A percentile compares a stretch with the other conserved stretches of the same genome.
Conservation (phyloP, 306 rosid genomes). For the peach (Prunus persica) region DNA sequence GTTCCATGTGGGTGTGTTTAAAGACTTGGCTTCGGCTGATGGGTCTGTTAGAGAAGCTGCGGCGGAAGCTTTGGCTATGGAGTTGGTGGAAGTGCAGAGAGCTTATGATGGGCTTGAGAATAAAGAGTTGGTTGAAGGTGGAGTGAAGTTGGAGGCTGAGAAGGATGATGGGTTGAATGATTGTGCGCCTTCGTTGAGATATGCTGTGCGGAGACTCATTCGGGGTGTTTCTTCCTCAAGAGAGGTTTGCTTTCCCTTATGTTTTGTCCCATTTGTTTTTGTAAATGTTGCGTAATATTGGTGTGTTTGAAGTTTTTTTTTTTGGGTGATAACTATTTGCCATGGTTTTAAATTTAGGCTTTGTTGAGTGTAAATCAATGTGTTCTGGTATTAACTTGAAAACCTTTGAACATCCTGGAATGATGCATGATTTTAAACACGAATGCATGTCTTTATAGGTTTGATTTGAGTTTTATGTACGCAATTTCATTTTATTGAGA, state of each 20-base stretch:
- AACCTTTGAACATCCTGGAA: background rate
- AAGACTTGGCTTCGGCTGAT: conserved; percentile 64
- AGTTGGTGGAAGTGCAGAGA: conserved; percentile 71
- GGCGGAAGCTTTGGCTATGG: conserved; percentile 57
- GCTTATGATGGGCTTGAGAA: conserved; percentile 58
- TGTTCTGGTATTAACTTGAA: background rate
- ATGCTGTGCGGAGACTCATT: conserved; percentile 82
- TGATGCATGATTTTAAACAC: background rate
- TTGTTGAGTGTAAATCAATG: background rate
- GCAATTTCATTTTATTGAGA: background rate
- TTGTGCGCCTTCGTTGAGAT: conserved; percentile 94
- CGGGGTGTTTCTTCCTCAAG: conserved; percentile 96
- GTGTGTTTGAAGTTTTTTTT: background rate
- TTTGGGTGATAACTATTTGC: background rate
- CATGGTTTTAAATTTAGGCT: background rate
- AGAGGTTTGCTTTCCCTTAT: conserved; percentile 47
- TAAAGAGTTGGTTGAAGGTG: conserved; percentile 56
- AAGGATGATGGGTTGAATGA: conserved; percentile 86
- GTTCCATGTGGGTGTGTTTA: conserved; percentile 89
- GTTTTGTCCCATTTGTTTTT: background rate
- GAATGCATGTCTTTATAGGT: background rate
- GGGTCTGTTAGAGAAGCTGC: conserved; percentile 55
- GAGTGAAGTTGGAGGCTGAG: conserved; percentile 80
- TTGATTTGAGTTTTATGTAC: background rate
- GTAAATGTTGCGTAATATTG: background rate